phyloP scores from a whole-genome alignment of 148 eudicot genomes.

The Beta vulgaris region DNA sequence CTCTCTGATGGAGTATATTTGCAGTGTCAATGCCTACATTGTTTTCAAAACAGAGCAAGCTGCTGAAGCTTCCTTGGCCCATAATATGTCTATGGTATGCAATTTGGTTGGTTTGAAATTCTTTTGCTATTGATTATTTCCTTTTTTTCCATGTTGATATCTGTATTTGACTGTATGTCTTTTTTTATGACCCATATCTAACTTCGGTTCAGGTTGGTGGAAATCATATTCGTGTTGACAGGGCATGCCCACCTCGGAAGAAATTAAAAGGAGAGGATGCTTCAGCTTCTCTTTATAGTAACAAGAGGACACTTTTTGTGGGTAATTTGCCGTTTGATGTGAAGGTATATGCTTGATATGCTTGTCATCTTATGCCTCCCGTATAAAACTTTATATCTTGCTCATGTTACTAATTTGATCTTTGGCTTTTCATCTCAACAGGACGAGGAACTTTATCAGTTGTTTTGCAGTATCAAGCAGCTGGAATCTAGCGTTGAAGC shows the following conservation, averaged over 20 bases:
- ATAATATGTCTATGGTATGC: constrained; percentile 92
- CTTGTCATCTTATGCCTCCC: too few species aligned
- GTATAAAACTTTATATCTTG: not conserved
- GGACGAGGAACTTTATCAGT: constrained; percentile 85
- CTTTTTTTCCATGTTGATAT: not conserved
- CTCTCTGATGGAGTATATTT: not conserved
- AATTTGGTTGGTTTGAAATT: constrained; percentile 1
- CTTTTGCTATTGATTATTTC: not conserved
- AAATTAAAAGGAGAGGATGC: constrained; percentile 74
- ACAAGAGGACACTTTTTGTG: constrained; percentile 74
- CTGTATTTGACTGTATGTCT: not conserved
- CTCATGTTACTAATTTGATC: constrained; percentile 4
- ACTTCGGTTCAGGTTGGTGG: constrained; percentile 62
- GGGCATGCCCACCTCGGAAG: constrained; percentile 99
- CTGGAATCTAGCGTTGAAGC: constrained; percentile 75
- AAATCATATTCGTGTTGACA: constrained; percentile 89
- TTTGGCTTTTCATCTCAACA: constrained; percentile 24
- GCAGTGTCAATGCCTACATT: constrained; percentile 85
- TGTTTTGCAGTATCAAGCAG: constrained; percentile 61
- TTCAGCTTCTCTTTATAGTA: constrained; percentile 57
- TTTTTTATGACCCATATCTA: not conserved
- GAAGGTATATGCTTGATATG: constrained; percentile 48
- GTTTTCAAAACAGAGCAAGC: constrained; percentile 80
- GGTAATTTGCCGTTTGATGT: constrained; percentile 98
- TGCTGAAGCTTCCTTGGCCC: constrained; percentile 80